Base-by-base conservation (phyloP, 768 basidiomycete species). In the Psilocybe sp. region DNA sequence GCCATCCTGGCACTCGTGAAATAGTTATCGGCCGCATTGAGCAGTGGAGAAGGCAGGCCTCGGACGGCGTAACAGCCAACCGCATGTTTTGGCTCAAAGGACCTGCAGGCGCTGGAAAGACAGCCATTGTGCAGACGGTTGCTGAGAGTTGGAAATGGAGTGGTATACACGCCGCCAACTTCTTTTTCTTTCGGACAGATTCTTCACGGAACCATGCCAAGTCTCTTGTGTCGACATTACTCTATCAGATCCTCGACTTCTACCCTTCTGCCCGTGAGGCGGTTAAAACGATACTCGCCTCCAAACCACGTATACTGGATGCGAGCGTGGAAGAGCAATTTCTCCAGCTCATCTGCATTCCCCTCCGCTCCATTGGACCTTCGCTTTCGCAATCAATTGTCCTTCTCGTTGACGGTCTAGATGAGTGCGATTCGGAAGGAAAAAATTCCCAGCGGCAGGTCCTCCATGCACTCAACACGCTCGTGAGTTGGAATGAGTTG, bases 61-160 rank as follows among this genome's bases (percentile, higher is more conserved):
- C 3, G 3, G 23, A 28, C 23, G 23, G 23, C 7, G 23, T 28
- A 28, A 28, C 23, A 7, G 23, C 3, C 23, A 28, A 28, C 7
- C 23, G 23, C 3, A 28, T 28, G 23, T 28, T 28, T 28, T 58
- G 57, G 57, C 37, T 58, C 10, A 37, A 23, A 12, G 58, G 52
- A 9, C 40, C 33, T 6, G 52, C 55, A 15, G 55, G 58, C 3
- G 47, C 40, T 14, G 54, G 58, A n/a, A 53, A 55, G 40, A 53
- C 53, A 7, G 50, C 55, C 16, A 44, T 60, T 31, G 19, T 47
- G 31, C 51, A 46, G 39, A 52, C 52, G 8, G 37, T 50, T 16
- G 49, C 46, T 11, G 44, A 49, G 19, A 15, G 20, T 10, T 20
- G 39, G 5, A 44, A 31, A 19, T 14, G 12, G 13, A 12, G 36